A percentile compares a stretch with the other conserved stretches of the same genome.
These are phyloP conservation scores for Backusella westeae DNA, from an alignment of 192 early-diverging fungal genomes.

Conservation along the genomic window DNA sequence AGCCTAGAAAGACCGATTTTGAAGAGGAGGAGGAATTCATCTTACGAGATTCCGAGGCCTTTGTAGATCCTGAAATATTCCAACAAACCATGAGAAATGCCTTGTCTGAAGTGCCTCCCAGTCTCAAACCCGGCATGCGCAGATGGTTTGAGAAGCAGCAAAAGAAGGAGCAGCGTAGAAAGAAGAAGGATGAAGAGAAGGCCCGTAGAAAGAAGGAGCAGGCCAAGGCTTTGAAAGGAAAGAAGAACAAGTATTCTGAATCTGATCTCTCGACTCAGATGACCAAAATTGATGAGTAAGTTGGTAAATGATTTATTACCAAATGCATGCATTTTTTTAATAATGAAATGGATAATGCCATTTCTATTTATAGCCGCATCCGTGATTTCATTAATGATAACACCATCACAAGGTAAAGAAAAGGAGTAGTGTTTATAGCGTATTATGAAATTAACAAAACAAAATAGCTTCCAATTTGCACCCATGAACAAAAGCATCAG, in stretches of 20 bases:
- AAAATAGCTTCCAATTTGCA: constrained; percentile 34
- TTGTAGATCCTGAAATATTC: constrained; percentile 12
- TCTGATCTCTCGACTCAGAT: constrained; percentile 4
- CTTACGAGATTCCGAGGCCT: not conserved
- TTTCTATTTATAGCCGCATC: constrained; percentile 14
- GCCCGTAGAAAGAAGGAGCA: not conserved
- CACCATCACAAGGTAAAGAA: constrained; percentile 26
- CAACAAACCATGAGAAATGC: constrained; percentile 11
- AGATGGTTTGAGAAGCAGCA: constrained; percentile 17
- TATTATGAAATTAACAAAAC: not conserved
- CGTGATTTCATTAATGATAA: constrained; percentile 30
- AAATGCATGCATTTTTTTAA: not conserved
- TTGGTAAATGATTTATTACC: not conserved
- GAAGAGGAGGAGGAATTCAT: constrained; percentile 11
- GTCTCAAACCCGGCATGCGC: constrained; percentile 20
- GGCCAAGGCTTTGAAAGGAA: not conserved
- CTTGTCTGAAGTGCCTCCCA: constrained; percentile 15
- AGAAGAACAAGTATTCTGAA: not conserved
- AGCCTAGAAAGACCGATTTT: not conserved
- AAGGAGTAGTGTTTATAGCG: not conserved
- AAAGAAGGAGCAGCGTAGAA: not conserved
- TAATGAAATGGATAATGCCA: not conserved
- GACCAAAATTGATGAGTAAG: constrained; percentile 7
- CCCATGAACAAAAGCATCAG: constrained; percentile 44
- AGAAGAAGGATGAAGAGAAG: not conserved